Evolutionary conservation across 768 basidiomycete genomes (phyloP).

Genomic region (Phallus indusiatus): DNA sequence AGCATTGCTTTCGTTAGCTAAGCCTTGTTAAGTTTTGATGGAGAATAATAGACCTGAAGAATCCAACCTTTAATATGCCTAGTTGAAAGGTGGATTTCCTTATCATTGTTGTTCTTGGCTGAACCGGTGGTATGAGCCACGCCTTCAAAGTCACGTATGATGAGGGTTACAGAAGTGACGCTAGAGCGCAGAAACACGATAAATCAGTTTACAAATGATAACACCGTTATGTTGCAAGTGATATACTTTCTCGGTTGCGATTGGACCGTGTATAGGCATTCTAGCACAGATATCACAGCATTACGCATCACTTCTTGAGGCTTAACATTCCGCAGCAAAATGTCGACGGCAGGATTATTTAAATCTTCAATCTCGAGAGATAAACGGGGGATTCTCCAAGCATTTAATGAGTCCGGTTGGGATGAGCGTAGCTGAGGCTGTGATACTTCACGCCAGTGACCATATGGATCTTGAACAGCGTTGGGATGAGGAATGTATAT

Average conservation of each 20-base stretch:
- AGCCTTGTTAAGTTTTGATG: not conserved
- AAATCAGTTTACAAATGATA: slow-evolving; percentile 26
- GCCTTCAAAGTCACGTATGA: slow-evolving; percentile 39
- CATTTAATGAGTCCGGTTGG: not conserved
- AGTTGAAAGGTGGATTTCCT: slow-evolving; percentile 69
- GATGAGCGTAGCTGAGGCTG: not conserved
- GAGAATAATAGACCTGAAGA: not conserved
- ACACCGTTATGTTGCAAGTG: slow-evolving; percentile 12
- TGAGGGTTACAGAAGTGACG: slow-evolving; percentile 15
- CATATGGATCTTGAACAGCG: slow-evolving; percentile 6
- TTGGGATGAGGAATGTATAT: slow-evolving; percentile 5
- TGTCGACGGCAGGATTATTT: slow-evolving; percentile 42
- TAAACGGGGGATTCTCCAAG: slow-evolving; percentile 49
- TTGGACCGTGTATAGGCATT: slow-evolving; percentile 34
- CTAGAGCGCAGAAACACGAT: slow-evolving; percentile 20
- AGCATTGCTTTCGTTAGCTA: slow-evolving; percentile 30
- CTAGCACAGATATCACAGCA: slow-evolving; percentile 31
- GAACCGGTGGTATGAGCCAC: slow-evolving; percentile 60
- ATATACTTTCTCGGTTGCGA: slow-evolving; percentile 38
- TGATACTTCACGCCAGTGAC: not conserved
- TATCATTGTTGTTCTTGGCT: slow-evolving; percentile 33
- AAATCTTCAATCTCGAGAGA: slow-evolving; percentile 50
- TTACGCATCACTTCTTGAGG: slow-evolving; percentile 28
- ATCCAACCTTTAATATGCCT: slow-evolving; percentile 39
- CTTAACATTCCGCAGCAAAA: slow-evolving; percentile 46